Conservation (phyloP, 371 early-diverging fungal species). For the Zopfochytrium polystomum region DNA sequence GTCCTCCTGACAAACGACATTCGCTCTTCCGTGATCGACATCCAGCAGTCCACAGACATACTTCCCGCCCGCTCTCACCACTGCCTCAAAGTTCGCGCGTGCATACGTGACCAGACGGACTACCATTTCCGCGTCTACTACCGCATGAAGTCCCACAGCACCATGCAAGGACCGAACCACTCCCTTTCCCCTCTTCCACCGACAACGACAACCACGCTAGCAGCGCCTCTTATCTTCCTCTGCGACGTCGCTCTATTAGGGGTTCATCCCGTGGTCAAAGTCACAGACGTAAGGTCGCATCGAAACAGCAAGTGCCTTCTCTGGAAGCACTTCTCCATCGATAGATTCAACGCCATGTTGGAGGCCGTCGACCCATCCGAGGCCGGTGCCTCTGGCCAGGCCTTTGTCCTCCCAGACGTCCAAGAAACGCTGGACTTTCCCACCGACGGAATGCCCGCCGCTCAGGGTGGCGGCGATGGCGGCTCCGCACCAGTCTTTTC, state of each 20-base stretch:
- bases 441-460: conserved; percentile 17
- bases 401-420: neutral
- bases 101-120: conserved; percentile 31
- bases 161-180: neutral
- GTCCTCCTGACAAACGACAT: conserved; percentile 4
- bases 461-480: neutral
- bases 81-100: conserved; percentile 34
- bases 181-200: neutral
- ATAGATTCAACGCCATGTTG: conserved; percentile 38
- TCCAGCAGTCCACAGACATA: conserved; percentile 25
- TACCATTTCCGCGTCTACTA: conserved; percentile 36
- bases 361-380: conserved; percentile 13
- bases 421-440: conserved; percentile 33
- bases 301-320: conserved; percentile 35
- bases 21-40: conserved; percentile 31
- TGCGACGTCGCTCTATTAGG: conserved; percentile 37
- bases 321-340: conserved; percentile 45
- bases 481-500: neutral
- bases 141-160: conserved; percentile 20
- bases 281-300: conserved; percentile 42
- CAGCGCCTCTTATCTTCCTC: conserved; percentile 10
- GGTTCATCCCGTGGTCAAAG: conserved; percentile 41
- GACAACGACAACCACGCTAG: neutral
- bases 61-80: conserved; percentile 45
- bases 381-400: neutral